These are phyloP conservation scores for Venturia aucupariae DNA, from an alignment of 2,329 filamentous ascomycete genomes.

Conservation along the genomic window DNA sequence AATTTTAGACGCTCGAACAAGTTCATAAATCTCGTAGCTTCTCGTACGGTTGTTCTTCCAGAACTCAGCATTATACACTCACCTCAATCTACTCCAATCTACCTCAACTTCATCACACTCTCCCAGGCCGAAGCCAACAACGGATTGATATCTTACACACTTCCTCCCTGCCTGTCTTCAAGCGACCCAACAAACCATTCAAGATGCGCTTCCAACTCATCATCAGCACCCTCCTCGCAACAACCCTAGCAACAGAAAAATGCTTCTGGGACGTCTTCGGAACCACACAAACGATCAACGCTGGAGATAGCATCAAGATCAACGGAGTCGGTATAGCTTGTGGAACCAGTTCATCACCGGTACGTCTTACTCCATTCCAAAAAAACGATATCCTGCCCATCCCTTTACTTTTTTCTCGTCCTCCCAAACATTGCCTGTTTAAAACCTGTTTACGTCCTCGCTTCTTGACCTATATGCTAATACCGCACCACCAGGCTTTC, in stretches of 20 bases:
- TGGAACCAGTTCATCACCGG: background rate
- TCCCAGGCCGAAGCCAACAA: too few species aligned
- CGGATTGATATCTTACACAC: too few species aligned
- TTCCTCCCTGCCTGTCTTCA: too few species aligned
- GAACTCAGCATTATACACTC: too few species aligned
- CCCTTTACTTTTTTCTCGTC: background rate
- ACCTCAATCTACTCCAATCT: too few species aligned
- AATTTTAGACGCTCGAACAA: too few species aligned
- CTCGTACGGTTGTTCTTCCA: too few species aligned
- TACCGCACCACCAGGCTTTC: background rate
- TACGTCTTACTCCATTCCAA: background rate
- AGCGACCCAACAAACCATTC: background rate
- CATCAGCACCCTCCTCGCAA: background rate
- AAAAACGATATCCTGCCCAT: background rate
- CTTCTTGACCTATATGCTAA: too few species aligned
- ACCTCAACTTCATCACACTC: too few species aligned
- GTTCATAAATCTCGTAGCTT: too few species aligned
- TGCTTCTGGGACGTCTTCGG: background rate
- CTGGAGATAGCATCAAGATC: background rate
- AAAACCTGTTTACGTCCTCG: background rate
- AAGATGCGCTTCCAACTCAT: background rate
- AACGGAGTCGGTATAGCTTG: background rate
- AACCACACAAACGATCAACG: background rate
- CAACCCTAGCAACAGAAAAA: background rate
- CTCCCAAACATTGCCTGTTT: background rate